These are phyloP conservation scores for Paratinospora sagittata DNA, from an alignment of 164 flowering plant species.

Conservation along the genomic window DNA sequence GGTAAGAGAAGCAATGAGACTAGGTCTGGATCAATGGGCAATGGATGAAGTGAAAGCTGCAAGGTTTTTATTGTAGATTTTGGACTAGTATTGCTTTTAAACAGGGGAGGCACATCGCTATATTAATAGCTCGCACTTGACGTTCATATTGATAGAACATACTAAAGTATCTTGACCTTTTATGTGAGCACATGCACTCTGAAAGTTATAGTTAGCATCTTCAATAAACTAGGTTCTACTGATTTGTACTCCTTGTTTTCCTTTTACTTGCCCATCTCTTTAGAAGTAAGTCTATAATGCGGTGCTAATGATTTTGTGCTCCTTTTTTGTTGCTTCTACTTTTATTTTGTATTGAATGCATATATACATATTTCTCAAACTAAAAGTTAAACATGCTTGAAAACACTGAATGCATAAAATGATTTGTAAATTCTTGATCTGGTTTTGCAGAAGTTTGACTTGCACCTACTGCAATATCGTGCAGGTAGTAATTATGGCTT, in stretches of 20 bases:
- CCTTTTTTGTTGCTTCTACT: neutral
- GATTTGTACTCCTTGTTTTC: no score
- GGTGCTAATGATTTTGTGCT: neutral
- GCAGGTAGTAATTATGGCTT: slow-evolving; percentile 50
- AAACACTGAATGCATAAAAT: neutral
- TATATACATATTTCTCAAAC: neutral
- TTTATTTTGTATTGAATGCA: neutral
- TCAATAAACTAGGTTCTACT: no score
- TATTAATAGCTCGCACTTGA: neutral
- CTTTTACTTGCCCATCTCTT: no score
- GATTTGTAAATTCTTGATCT: slow-evolving; percentile 17
- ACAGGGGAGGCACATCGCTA: no score
- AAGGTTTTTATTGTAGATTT: no score
- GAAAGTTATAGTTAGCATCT: no score
- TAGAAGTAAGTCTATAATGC: neutral
- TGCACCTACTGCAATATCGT: slow-evolving; percentile 76
- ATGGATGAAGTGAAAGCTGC: no score
- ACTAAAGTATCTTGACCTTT: neutral
- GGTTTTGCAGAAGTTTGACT: slow-evolving; percentile 56
- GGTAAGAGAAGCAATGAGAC: no score
- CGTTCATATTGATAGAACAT: neutral
- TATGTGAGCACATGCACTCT: neutral
- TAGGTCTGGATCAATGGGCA: no score
- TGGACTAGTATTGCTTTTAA: no score
- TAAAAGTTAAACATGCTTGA: neutral